Evolutionary conservation across 306 rosid species (phyloP), one percentile per base, ranked within the genome.

Genomic region (Pterocarpus macrocarpus): DNA sequence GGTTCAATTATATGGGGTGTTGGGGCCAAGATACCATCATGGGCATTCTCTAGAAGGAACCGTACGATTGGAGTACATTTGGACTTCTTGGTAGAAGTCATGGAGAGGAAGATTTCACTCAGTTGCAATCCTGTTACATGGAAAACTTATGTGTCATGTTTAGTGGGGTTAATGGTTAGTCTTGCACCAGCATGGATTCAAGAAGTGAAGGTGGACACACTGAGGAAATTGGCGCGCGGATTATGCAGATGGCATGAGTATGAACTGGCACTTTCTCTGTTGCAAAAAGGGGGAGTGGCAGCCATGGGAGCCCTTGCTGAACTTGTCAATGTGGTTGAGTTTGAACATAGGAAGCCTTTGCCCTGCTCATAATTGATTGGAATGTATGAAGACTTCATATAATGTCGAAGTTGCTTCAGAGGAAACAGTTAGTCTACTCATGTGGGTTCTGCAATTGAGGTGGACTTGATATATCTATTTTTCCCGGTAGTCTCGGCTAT

Each of bases 271-370:
- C 72, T 91, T 45, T 83, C 89, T 71, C 86, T 91, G n/a, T 86
- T 93, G 5, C 92, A 88, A 76, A 87, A 86, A 88, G 94, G 96
- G 1, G 94, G 97, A n/a, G 32, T 77, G 13, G 86, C 84, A 9
- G 94, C 94, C 43, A 84, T 93, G 73, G 96, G 90, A 61, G 82
- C 94, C 14, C 91, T 87, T 55, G 92, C 89, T 12, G 97, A 93
- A 81, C 71, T 93, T 33, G 71, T 81, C 44, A 84, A 63, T 75
- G 68, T 61, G 49, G 69, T 87, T 69, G 78, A 71, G 49, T 85
- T 64, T 58, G 74, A 74, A 63, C 53, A 22, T 7, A 74, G 30
- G 66, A 49, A 50, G 69, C 77, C 61, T 2, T 49, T 64, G 75
- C 77, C 61, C 2, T 69, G 59, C 49, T 30, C 64, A 30, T 64